These are phyloP conservation scores for Syncephalis fuscata DNA, from an alignment of 371 early-diverging fungal species.

Conservation along the genomic window DNA sequence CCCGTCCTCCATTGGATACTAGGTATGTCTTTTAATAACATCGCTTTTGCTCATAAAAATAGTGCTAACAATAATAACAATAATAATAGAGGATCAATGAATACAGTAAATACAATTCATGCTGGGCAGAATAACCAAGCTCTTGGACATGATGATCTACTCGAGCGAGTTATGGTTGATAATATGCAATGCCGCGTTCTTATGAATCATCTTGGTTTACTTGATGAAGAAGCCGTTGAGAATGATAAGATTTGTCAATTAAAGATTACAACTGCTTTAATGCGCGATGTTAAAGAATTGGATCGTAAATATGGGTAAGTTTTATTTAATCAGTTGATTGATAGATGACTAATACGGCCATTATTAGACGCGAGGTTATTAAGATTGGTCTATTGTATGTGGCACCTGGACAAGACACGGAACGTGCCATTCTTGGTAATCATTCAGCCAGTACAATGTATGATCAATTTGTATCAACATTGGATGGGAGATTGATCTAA, in stretches of 20 bases:
- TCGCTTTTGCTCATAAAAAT: no score
- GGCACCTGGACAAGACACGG: constrained; percentile 78
- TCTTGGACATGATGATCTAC: not conserved
- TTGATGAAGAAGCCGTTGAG: not conserved
- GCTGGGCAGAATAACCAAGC: not conserved
- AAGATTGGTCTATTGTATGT: constrained; percentile 87
- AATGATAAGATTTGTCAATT: not conserved
- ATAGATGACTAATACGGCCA: not conserved
- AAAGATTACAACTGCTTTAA: not conserved
- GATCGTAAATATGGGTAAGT: constrained; percentile 4
- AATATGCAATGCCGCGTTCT: not conserved
- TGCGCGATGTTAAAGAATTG: constrained; percentile 3
- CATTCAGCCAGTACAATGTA: constrained; percentile 43
- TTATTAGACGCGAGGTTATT: constrained; percentile 46
- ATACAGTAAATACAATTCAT: not conserved
- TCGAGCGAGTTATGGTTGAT: not conserved
- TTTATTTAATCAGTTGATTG: no score
- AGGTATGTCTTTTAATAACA: no score
- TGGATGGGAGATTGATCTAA: constrained; percentile 80
- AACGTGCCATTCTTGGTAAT: constrained; percentile 68
- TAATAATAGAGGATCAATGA: no score
- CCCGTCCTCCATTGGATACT: no score
- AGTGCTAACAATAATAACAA: no score
- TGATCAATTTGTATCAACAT: constrained; percentile 59
- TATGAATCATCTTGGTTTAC: not conserved